phyloP scores from a whole-genome alignment of 2,329 filamentous ascomycete species.

The Aspergillus intermedius region DNA sequence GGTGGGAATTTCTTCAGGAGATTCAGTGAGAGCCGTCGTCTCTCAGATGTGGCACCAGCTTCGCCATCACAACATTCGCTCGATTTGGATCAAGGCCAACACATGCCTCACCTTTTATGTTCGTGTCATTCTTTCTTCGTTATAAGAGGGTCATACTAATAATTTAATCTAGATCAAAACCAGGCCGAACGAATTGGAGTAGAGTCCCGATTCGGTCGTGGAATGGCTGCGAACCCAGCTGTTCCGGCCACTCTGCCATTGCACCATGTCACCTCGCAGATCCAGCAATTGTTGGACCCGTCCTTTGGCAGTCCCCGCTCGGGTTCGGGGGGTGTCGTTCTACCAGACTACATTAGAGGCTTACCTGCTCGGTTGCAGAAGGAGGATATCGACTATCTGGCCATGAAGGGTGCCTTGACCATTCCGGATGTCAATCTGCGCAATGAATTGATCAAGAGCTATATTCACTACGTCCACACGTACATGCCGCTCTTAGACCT shows the following conservation, averaged over 20 bases:
- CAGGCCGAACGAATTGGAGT: conserved; percentile 42
- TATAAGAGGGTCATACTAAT: conserved; percentile 6
- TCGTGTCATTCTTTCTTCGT: conserved; percentile 26
- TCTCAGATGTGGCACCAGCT: conserved; percentile 27
- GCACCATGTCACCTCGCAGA: conserved; percentile 29
- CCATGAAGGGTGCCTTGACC: conserved; percentile 74
- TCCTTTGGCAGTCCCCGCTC: conserved; percentile 46
- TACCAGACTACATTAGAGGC: conserved; percentile 69
- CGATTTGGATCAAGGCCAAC: conserved; percentile 46
- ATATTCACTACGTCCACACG: conserved; percentile 84
- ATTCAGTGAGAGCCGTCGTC: conserved; percentile 21
- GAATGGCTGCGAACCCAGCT: conserved; percentile 39
- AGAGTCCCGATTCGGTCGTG: conserved; percentile 38
- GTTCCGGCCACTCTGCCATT: conserved; percentile 33
- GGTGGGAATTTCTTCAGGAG: conserved; percentile 20
- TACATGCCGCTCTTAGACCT: conserved; percentile 83
- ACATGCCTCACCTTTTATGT: conserved; percentile 61
- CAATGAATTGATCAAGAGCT: conserved; percentile 73
- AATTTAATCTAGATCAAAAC: conserved; percentile 21
- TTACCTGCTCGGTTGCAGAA: conserved; percentile 68
- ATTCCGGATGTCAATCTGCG: conserved; percentile 66
- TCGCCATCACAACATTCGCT: conserved; percentile 42
- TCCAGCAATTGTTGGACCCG: conserved; percentile 33
- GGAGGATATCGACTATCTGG: conserved; percentile 78
- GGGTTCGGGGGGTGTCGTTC: conserved; percentile 40